These are phyloP conservation scores for Trypanosoma scelopori DNA, from an alignment of 208 protist genomes.

Conservation along the genomic window DNA sequence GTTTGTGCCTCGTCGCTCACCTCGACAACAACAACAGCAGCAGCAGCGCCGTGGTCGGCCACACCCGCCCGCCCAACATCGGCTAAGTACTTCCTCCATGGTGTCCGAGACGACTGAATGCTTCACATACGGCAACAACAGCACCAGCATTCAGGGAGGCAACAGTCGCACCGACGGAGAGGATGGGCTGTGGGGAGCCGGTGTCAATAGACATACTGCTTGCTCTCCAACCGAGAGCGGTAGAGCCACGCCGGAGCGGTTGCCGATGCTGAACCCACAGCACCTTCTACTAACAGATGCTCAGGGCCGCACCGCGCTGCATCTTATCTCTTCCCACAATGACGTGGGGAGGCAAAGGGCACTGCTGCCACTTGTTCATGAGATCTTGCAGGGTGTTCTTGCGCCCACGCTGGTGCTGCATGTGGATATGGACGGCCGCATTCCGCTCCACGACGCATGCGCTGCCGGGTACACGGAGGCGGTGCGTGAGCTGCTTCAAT, in stretches of 20 bases:
- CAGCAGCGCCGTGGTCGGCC: neutral
- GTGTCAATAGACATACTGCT: neutral
- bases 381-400: constrained; percentile 21
- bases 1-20: neutral
- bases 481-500: constrained; percentile 33
- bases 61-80: neutral
- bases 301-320: constrained; percentile 48
- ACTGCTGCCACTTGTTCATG: constrained; percentile 40
- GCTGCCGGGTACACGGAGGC: constrained; percentile 44
- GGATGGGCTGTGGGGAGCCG: too few relatives aligned
- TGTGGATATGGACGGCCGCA: constrained; percentile 44
- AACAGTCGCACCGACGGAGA: neutral
- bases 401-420: constrained; percentile 27
- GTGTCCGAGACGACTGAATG: neutral
- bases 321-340: constrained; percentile 54
- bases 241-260: neutral
- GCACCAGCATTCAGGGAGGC: neutral
- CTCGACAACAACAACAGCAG: neutral
- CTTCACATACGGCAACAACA: neutral
- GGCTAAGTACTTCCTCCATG: neutral
- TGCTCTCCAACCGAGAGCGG: neutral
- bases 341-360: constrained; percentile 31
- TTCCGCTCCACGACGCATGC: constrained; percentile 63
- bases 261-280: constrained; percentile 23
- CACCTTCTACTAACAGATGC: constrained; percentile 50